Evolutionary conservation across 805 yeast species (phyloP), one percentile per base, ranked within the genome.

Genomic region (Lipomyces kockii): DNA sequence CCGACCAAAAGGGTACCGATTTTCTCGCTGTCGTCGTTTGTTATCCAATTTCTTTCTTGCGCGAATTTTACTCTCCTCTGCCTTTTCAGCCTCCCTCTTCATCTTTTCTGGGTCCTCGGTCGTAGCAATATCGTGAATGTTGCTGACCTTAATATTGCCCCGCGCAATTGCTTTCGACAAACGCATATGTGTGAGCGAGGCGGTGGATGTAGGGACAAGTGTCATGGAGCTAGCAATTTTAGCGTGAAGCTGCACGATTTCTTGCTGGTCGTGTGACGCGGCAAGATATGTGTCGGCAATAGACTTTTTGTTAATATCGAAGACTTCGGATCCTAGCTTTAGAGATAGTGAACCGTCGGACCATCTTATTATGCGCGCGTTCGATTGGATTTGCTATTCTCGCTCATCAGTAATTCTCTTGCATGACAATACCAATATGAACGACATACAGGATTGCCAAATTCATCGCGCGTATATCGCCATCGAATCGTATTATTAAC

Each of bases 281-380:
- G 90, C 88, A 60, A 95, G 81, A 63, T 89, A 86, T 39, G 90
- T 87, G 75, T 92, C 96, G 61, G 85, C 86, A 52, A 87, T 80
- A 8, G 89, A 86, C 65, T 86, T 86, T 11, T 84, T 79, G 63
- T 87, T 82, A 67, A 91, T 87, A 76, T 94, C 98, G 74, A 93
- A 94, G 70, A 89, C 83, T 78, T 95, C 99, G 58, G 84, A 83
- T 39, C 99, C 99, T 51, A 95, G 80, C 75, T 91, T 93, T 72
- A 95, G 81, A 1, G 98, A 92, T 70, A 87, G 80, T 3, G 91
- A 83, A 0, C 99, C 99, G 78, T 95, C 98, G 64, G 90, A 89
- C 99, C 99, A 95, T 77, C 91, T 90, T 46, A 95, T 85, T 65
- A 94, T 87, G 75, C 93, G 91, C 4, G 97, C 88, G 76, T 95